These are phyloP conservation scores for Phylloporus sp. DNA, from an alignment of 768 basidiomycete genomes.

Conservation along the genomic window DNA sequence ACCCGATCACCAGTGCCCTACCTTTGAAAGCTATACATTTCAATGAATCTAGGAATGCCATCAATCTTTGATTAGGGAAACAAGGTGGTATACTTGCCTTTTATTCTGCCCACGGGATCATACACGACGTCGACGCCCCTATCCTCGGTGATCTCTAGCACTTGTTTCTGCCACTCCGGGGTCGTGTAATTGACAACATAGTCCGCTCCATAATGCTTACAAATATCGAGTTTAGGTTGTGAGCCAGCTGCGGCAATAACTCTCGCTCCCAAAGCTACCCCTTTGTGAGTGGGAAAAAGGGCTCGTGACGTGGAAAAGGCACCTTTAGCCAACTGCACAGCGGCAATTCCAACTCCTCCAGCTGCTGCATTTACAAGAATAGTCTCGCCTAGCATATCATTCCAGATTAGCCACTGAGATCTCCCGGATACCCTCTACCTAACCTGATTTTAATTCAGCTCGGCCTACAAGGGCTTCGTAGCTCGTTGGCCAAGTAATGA, in stretches of 20 bases:
- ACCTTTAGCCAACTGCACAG: slow-evolving; percentile 93
- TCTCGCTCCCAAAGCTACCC: slow-evolving; percentile 78
- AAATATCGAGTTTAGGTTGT: slow-evolving; percentile 71
- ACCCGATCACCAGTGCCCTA: slow-evolving; percentile 88
- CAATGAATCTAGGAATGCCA: slow-evolving; percentile 52
- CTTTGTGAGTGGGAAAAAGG: background rate
- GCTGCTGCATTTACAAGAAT: slow-evolving; percentile 93
- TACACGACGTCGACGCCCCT: slow-evolving; percentile 85
- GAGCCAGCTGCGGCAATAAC: slow-evolving; percentile 94
- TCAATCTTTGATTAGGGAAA: background rate
- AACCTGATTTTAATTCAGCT: slow-evolving; percentile 73
- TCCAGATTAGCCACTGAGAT: slow-evolving; percentile 5
- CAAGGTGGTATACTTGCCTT: slow-evolving; percentile 37
- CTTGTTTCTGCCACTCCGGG: slow-evolving; percentile 84
- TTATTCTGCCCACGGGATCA: slow-evolving; percentile 80
- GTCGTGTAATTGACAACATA: slow-evolving; percentile 73
- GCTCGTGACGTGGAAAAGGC: background rate
- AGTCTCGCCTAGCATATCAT: slow-evolving; percentile 62
- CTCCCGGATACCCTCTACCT: slow-evolving; percentile 9
- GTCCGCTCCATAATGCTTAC: slow-evolving; percentile 73
- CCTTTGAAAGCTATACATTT: slow-evolving; percentile 97
- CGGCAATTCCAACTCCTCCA: slow-evolving; percentile 89
- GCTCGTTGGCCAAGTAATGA: slow-evolving; percentile 87
- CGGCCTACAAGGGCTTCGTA: slow-evolving; percentile 89
- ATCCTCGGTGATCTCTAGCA: slow-evolving; percentile 74